Percentiles rank a stretch among this genome's conserved stretches.
Conservation (phyloP, 2,329 filamentous ascomycete species). For the Pseudogymnoascus sp. region DNA sequence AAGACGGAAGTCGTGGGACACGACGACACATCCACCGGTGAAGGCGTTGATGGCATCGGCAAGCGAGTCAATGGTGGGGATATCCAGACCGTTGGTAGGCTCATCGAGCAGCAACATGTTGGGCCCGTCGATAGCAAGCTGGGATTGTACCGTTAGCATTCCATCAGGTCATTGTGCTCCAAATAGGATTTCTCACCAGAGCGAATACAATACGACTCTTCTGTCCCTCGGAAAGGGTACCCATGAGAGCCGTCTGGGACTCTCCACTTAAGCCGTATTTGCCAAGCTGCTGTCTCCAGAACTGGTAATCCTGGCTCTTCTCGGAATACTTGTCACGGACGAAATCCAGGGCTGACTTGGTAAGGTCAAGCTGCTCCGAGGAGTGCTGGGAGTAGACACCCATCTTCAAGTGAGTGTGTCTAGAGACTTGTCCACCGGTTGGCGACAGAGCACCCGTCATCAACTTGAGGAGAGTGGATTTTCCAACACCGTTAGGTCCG, state of each 20-base stretch:
- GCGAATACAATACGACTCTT: slow-evolving; percentile 98
- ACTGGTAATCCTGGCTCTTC: slow-evolving; percentile 95
- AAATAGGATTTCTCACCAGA: slow-evolving; percentile 42
- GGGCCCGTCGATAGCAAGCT: slow-evolving; percentile 72
- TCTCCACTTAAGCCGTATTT: slow-evolving; percentile 90
- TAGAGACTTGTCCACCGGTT: slow-evolving; percentile 70
- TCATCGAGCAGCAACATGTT: slow-evolving; percentile 99
- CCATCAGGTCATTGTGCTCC: not conserved
- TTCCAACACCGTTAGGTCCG: slow-evolving; percentile 97
- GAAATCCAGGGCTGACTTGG: slow-evolving; percentile 95
- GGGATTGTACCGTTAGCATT: not conserved
- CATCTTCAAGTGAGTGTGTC: slow-evolving; percentile 97
- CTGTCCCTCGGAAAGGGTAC: slow-evolving; percentile 93
- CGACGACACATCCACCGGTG: slow-evolving; percentile 92
- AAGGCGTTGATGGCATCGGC: slow-evolving; percentile 96
- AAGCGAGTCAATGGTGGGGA: slow-evolving; percentile 94
- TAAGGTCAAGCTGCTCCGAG: slow-evolving; percentile 94
- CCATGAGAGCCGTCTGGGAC: slow-evolving; percentile 93
- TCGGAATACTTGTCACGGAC: slow-evolving; percentile 88
- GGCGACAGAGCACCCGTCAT: slow-evolving; percentile 94
- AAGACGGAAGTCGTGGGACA: slow-evolving; percentile 97
- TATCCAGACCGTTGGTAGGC: slow-evolving; percentile 98
- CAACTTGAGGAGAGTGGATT: slow-evolving; percentile 89
- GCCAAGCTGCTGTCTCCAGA: slow-evolving; percentile 97
- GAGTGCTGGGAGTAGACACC: slow-evolving; percentile 98